Base-by-base conservation (phyloP, 1,284 basidiomycete species). In the Athelia psychrophila region DNA sequence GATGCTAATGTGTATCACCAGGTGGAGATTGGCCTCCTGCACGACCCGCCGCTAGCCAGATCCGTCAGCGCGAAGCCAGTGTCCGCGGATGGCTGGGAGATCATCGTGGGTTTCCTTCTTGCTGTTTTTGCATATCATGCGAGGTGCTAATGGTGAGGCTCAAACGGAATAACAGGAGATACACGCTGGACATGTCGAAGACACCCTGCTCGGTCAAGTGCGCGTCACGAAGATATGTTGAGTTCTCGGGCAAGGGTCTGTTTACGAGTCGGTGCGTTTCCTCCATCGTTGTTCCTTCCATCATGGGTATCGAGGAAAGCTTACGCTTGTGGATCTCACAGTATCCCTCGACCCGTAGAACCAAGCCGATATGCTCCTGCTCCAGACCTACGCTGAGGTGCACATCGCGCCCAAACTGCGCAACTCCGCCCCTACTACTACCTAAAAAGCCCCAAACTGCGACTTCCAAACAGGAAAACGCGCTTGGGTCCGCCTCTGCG, bases 21-120 rank as follows among this genome's bases (percentile, higher is more conserved):
- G 94, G 89, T 97, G 24, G 92, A 95, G 60, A 88, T 97, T 35
- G 91, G 91, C 10, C 75, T 98, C 3, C 68, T 95, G 38, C 81
- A 94, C 58, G 87, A 93, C 64, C 79, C 98, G 2, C 81, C 84
- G 0, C 77, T 80, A 33, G 97, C 95, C 0, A 83, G 79, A 46
- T 83, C 85, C 2, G 89, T 99, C 22, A 81, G 79, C 10, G 90
- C 97, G 16, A 95, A 96, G 56, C 96, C 96, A 2, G 69, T 93
- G 25, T 87, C 88, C 0, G 74, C 93, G 1, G 97, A 99, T 64
- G 96, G 99, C 67, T 99, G 96, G 97, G 97, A 99, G 67, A 95
- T 99, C 51, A 83, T 98, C 50, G 94, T 95, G 61, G 66, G 85
- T 68, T 40, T 35, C 45, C 24, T 51, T 2, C 47, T 49, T 18